Evolutionary conservation across 2,329 filamentous ascomycete species (phyloP).

Genomic region (Dactylellina parvicollis): DNA sequence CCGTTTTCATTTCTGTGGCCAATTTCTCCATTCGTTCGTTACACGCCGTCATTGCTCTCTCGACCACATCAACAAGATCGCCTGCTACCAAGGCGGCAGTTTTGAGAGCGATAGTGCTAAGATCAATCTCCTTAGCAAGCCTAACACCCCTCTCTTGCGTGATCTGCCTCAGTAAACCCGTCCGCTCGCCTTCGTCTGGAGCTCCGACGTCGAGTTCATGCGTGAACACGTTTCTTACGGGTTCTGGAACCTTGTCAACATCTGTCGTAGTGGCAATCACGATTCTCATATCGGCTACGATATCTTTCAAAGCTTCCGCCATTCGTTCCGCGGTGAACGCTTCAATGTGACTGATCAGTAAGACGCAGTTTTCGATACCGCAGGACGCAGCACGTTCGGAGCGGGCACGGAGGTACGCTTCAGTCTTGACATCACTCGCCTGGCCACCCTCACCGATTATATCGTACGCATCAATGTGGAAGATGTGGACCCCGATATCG

Average conservation of each 20-base stretch:
- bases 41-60: constrained; percentile 82
- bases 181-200: constrained; percentile 89
- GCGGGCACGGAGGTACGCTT: constrained; percentile 85
- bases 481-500: constrained; percentile 89
- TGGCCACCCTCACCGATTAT: constrained; percentile 90
- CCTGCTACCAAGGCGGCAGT: constrained; percentile 95
- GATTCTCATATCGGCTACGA: constrained; percentile 80
- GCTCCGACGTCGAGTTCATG: constrained; percentile 94
- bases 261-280: constrained; percentile 94
- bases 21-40: constrained; percentile 78
- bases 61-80: constrained; percentile 92
- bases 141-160: constrained; percentile 78
- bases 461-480: constrained; percentile 89
- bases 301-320: constrained; percentile 80
- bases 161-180: constrained; percentile 82
- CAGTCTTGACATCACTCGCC: constrained; percentile 91
- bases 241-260: constrained; percentile 88
- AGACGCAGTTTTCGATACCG: constrained; percentile 80
- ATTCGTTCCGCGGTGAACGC: constrained; percentile 91
- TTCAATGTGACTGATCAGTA: constrained; percentile 90
- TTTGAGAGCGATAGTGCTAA: constrained; percentile 87
- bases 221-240: constrained; percentile 85
- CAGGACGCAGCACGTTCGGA: constrained; percentile 90
- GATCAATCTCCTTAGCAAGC: constrained; percentile 83
- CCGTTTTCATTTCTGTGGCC: constrained; percentile 64